A percentile compares a stretch with the other conserved stretches of the same genome.
Conservation (phyloP, 352 stramenopile genomes). For the Pseudoperonospora humuli region DNA sequence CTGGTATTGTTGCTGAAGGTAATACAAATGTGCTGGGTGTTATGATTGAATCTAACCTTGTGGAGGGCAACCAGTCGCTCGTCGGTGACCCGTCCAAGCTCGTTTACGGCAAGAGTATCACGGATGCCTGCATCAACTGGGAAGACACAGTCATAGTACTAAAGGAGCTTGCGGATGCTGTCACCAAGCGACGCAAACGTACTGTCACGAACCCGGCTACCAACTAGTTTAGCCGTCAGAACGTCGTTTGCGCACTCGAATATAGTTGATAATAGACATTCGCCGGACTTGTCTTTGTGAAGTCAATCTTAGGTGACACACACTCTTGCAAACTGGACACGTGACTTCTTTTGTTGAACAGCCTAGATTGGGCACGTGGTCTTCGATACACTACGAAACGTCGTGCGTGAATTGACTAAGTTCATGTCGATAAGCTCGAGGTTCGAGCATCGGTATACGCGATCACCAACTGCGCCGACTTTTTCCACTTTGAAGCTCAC, state of each 20-base stretch:
- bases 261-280: conserved; percentile 10
- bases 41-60: conserved; percentile 88
- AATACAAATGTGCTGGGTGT: conserved; percentile 66
- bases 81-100: conserved; percentile 60
- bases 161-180: conserved; percentile 46
- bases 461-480: too few relatives aligned
- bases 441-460: too few relatives aligned
- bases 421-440: too few relatives aligned
- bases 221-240: conserved; percentile 21
- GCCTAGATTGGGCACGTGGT: too few relatives aligned
- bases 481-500: too few relatives aligned
- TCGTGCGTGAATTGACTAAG: too few relatives aligned
- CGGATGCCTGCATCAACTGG: conserved; percentile 81
- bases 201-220: conserved; percentile 7
- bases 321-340: too few relatives aligned
- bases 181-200: conserved; percentile 38
- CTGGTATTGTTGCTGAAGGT: conserved; percentile 49
- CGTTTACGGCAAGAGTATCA: conserved; percentile 83
- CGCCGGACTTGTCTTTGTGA: too few relatives aligned
- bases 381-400: too few relatives aligned
- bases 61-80: conserved; percentile 79
- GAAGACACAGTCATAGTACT: conserved; percentile 65
- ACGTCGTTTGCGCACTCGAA: conserved; percentile 12
- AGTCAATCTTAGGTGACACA: too few relatives aligned
- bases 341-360: too few relatives aligned